Percentiles rank a stretch among this genome's conserved stretches.
These are phyloP conservation scores for Cunninghamia lanceolata DNA, from an alignment of 75 land plant genomes.

Conservation along the genomic window DNA sequence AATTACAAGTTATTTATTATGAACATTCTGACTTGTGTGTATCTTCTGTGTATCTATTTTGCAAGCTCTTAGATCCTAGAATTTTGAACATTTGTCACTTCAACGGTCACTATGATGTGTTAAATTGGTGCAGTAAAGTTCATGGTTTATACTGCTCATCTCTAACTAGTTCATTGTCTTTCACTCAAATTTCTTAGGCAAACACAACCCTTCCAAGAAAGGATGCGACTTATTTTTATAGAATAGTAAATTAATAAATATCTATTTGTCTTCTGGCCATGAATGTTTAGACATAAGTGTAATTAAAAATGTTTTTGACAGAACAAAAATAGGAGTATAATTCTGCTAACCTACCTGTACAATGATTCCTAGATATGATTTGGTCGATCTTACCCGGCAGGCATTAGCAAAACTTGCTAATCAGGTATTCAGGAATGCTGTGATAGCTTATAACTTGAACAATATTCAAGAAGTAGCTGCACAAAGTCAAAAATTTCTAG, in stretches of 20 bases:
- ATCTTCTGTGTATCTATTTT: not conserved
- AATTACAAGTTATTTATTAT: not conserved
- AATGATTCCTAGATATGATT: slow-evolving; percentile 71
- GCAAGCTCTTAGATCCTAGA: not conserved
- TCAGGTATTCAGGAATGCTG: slow-evolving; percentile 56
- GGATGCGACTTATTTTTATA: not conserved
- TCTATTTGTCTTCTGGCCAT: not conserved
- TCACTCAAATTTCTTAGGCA: not conserved
- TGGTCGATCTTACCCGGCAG: slow-evolving; percentile 93
- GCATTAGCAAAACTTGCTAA: slow-evolving; percentile 81
- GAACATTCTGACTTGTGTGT: not conserved
- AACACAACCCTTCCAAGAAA: not conserved
- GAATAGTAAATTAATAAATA: not conserved
- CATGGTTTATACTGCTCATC: not conserved
- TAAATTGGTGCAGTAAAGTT: not conserved
- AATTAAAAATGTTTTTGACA: not conserved
- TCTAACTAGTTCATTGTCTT: not conserved
- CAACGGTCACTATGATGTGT: not conserved
- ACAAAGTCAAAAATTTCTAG: slow-evolving; percentile 53
- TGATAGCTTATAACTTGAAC: slow-evolving; percentile 42
- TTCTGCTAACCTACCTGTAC: not conserved
- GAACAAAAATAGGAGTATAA: not conserved
- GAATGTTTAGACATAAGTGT: not conserved
- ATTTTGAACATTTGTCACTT: not conserved
- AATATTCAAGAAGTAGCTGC: slow-evolving; percentile 28